Conservation (phyloP, 2,329 filamentous ascomycete genomes). For the Clarireedia monteithiana region DNA sequence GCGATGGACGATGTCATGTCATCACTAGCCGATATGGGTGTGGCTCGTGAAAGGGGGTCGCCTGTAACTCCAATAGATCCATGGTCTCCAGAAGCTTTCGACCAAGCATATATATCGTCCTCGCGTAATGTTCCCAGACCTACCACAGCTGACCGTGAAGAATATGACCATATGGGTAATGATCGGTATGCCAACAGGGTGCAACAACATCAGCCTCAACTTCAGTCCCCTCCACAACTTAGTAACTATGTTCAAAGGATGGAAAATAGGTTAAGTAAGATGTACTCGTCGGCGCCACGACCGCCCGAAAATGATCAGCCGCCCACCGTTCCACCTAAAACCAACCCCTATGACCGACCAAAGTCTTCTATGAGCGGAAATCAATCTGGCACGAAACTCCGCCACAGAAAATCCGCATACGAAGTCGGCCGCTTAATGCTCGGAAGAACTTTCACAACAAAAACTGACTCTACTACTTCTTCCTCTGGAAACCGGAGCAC, state of each 20-base stretch:
- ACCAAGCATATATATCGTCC: conserved; percentile 32
- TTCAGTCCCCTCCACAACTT: conserved; percentile 56
- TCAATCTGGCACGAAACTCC: conserved; percentile 39
- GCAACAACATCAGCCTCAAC: conserved; percentile 17
- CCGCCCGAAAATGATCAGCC: conserved; percentile 16
- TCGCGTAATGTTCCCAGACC: conserved; percentile 41
- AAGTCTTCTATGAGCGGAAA: conserved; percentile 49
- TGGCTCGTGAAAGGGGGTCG: conserved; percentile 46
- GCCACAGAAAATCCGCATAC: conserved; percentile 66
- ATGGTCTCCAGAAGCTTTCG: conserved; percentile 89
- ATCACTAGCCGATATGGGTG: conserved; percentile 78
- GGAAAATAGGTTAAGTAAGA: conserved; percentile 62
- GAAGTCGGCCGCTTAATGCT: conserved; percentile 66
- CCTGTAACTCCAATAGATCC: conserved; percentile 56
- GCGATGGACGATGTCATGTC: conserved; percentile 99
- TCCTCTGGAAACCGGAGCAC: conserved; percentile 65
- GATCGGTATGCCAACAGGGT: conserved; percentile 15
- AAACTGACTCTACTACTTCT: conserved; percentile 65
- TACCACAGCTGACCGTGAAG: conserved; percentile 56
- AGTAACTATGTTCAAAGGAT: conserved; percentile 87
- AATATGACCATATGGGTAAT: conserved; percentile 49
- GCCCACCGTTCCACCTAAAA: conserved; percentile 39
- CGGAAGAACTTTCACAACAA: conserved; percentile 76
- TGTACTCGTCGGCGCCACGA: conserved; percentile 19
- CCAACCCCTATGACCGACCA: conserved; percentile 40